These are phyloP conservation scores for Pseudopithomyces maydicus DNA, from an alignment of 2,329 filamentous ascomycete genomes.

Conservation along the genomic window DNA sequence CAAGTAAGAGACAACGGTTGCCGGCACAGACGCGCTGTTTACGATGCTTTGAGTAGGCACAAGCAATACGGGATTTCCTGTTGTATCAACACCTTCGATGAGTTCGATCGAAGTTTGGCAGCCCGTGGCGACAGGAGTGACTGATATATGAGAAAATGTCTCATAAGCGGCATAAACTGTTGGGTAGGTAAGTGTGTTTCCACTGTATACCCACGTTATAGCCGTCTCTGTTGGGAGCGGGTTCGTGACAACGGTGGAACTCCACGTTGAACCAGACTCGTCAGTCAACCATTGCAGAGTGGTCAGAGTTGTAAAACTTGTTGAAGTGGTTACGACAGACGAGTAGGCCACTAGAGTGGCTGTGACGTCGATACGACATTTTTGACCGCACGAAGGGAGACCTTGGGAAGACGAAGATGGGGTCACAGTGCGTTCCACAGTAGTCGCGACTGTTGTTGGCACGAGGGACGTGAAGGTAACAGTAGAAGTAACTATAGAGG, in stretches of 20 bases:
- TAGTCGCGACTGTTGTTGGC: neutral
- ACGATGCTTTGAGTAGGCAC: slow-evolving; percentile 24
- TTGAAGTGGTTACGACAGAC: slow-evolving; percentile 25
- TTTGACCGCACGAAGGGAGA: slow-evolving; percentile 26
- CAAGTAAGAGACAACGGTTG: slow-evolving; percentile 35
- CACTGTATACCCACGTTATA: slow-evolving; percentile 34
- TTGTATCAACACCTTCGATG: slow-evolving; percentile 32
- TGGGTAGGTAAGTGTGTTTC: slow-evolving; percentile 35
- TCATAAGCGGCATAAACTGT: slow-evolving; percentile 38
- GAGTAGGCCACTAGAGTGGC: slow-evolving; percentile 36
- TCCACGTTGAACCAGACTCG: slow-evolving; percentile 12
- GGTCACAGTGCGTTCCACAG: slow-evolving; percentile 24
- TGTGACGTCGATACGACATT: slow-evolving; percentile 39
- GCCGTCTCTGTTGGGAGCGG: slow-evolving; percentile 16
- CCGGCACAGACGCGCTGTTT: slow-evolving; percentile 26
- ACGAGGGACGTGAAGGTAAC: slow-evolving; percentile 25
- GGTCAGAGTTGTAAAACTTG: slow-evolving; percentile 2
- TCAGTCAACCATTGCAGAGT: slow-evolving; percentile 31
- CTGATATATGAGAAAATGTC: slow-evolving; percentile 33
- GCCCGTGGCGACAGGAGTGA: slow-evolving; percentile 23
- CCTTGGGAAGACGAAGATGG: slow-evolving; percentile 6
- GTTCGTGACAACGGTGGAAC: slow-evolving; percentile 19
- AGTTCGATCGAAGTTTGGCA: slow-evolving; percentile 24
- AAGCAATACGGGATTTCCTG: slow-evolving; percentile 31
- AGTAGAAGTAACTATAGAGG: slow-evolving; percentile 27